These are phyloP conservation scores for Fusarium chuoi DNA, from an alignment of 2,329 filamentous ascomycete genomes.

Conservation along the genomic window DNA sequence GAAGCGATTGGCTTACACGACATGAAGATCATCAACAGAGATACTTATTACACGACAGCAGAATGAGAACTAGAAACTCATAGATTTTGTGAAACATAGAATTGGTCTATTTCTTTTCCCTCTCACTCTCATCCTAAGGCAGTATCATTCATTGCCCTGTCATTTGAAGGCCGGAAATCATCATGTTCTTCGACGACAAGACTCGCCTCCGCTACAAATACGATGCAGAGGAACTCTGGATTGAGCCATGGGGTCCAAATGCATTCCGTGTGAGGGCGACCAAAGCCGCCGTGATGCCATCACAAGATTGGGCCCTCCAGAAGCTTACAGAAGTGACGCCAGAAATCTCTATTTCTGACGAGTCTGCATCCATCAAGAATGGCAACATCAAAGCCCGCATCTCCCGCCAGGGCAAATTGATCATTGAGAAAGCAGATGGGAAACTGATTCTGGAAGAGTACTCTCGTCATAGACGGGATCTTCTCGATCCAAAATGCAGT, in stretches of 20 bases:
- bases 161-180: not conserved
- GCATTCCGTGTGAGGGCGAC: conserved; percentile 11
- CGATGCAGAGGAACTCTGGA: conserved; percentile 13
- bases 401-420: conserved; percentile 45
- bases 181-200: conserved; percentile 19
- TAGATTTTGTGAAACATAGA: not conserved
- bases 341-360: not conserved
- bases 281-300: not conserved
- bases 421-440: conserved; percentile 43
- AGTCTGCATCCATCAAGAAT: conserved; percentile 31
- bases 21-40: not conserved
- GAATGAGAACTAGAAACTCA: not conserved
- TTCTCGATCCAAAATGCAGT: conserved; percentile 69
- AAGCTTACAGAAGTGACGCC: not conserved
- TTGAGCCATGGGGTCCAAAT: conserved; percentile 18
- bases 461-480: conserved; percentile 44
- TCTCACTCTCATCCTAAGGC: not conserved
- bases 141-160: not conserved
- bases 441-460: conserved; percentile 48
- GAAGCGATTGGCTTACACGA: conserved; percentile 13
- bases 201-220: conserved; percentile 13
- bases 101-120: too few relatives aligned
- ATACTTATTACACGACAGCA: not conserved
- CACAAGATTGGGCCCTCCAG: conserved; percentile 16
- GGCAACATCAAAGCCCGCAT: conserved; percentile 47